Base-by-base conservation (phyloP, 2,329 filamentous ascomycete genomes). In the Teratosphaeriaceae sp. region DNA sequence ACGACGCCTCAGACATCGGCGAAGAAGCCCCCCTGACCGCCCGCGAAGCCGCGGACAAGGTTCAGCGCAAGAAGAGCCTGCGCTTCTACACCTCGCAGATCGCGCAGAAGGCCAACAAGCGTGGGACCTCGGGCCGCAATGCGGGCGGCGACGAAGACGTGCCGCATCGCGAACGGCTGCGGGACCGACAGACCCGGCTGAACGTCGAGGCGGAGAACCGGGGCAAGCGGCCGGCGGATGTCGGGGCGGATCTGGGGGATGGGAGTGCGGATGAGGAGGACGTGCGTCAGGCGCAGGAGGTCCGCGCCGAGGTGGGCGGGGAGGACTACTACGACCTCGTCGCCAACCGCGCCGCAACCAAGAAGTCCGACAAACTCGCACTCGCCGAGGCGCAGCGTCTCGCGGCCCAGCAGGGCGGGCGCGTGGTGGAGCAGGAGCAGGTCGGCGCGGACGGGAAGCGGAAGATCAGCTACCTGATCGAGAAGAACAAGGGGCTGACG, bases 31-130 rank as follows among this genome's bases (percentile, higher is more conserved):
- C 73, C 3, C 76, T 97, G 45, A 87, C 88, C 42, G 80, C 82
- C 9, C 76, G 81, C 48, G 81, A 90, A 47, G 84, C 87, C 1
- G 85, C 85, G 31, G 87, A 94, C 58, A 98, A 98, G 68, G 85
- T 83, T 0, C 78, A 80, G 46, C 85, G 85, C 65, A 95, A 92
- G 74, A 95, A 94, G 73, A 88, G 80, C 51, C 77, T 98, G 45
- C 85, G 88, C 49, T 98, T 98, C 74, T 98, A 98, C 75, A 97
- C 94, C 2, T 95, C 89, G 2, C 92, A 98, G 63, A 92, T 98
- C 52, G 84, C 86, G 21, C 90, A 97, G 64, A 97, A 96, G 68
- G 81, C 87, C 44, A 94, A 88, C 69, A 89, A 87, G 63, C 86
- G 86, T 43, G 79, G 81, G 5, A 79, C 74, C 23, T 84, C 83